Evolutionary conservation across 495 filamentous ascomycete species (phyloP).

Genomic region (Xylona heveae): DNA sequence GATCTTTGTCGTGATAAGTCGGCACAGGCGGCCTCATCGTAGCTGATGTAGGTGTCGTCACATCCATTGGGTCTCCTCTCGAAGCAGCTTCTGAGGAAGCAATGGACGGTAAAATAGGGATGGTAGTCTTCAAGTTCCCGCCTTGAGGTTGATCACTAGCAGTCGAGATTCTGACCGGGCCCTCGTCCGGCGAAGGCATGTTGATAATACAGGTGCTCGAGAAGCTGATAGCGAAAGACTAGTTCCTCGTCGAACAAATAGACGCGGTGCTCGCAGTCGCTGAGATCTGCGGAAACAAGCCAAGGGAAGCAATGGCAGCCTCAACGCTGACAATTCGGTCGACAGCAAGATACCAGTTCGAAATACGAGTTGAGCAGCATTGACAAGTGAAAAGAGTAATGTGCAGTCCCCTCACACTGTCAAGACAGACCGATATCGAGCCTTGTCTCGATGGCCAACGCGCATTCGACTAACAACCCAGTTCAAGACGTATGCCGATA

Average conservation of each 20-base stretch:
- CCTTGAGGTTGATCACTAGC: constrained; percentile 3
- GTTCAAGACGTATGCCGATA: no score
- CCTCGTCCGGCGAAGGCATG: constrained; percentile 3
- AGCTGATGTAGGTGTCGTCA: constrained; percentile 23
- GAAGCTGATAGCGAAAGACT: background rate
- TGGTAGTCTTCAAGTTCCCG: constrained; percentile 6
- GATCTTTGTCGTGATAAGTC: constrained; percentile 26
- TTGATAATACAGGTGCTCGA: background rate
- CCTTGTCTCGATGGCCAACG: no score
- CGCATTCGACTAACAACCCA: no score
- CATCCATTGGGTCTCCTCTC: constrained; percentile 25
- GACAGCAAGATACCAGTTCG: no score
- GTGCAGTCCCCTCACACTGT: no score
- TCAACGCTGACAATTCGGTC: no score
- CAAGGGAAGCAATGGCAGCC: no score
- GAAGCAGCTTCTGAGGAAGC: constrained; percentile 15
- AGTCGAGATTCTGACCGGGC: constrained; percentile 1
- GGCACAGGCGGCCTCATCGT: constrained; percentile 20
- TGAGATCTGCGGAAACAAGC: background rate
- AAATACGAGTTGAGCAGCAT: no score
- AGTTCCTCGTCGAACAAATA: background rate
- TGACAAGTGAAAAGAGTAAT: no score
- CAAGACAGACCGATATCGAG: no score
- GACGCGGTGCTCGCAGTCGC: background rate
- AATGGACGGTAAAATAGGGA: constrained; percentile 23